Evolutionary conservation across 108 stramenopile genomes (phyloP).

Genomic region (Conticribra guillardii): DNA sequence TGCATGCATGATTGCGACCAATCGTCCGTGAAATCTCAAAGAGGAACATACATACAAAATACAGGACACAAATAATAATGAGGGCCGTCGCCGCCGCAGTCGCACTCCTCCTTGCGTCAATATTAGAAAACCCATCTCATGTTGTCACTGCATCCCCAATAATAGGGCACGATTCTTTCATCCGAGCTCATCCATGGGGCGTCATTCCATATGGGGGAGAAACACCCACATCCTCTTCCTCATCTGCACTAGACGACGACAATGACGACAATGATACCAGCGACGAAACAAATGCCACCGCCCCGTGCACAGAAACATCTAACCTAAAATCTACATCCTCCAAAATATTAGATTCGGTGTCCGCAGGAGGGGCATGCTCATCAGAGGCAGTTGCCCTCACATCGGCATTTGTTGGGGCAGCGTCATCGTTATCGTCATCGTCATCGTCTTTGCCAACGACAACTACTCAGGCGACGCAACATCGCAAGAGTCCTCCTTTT

Average conservation of each 20-base stretch:
- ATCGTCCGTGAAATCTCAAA: too few relatives aligned
- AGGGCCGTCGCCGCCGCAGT: too few relatives aligned
- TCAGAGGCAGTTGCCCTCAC: constrained; percentile 4
- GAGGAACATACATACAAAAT: too few relatives aligned
- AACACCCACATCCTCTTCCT: neutral
- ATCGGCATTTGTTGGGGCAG: neutral
- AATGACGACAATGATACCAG: neutral
- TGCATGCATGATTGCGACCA: too few relatives aligned
- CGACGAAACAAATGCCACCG: neutral
- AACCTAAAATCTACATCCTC: constrained; percentile 14
- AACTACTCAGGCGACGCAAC: neutral
- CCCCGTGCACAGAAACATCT: neutral
- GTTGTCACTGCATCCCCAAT: too few relatives aligned
- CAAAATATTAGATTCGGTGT: constrained; percentile 31
- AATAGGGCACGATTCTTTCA: too few relatives aligned
- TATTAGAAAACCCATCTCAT: too few relatives aligned
- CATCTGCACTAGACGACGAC: neutral
- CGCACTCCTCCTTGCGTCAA: too few relatives aligned
- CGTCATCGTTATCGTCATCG: neutral
- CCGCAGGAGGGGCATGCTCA: constrained; percentile 32
- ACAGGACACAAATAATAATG: too few relatives aligned
- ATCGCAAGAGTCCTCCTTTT: neutral
- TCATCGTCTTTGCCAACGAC: constrained; percentile 14
- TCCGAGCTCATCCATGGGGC: neutral
- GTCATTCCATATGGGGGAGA: constrained; percentile 19